phyloP scores from a whole-genome alignment of 192 early-diverging fungal genomes.

The Backusella parvicylindrica region DNA sequence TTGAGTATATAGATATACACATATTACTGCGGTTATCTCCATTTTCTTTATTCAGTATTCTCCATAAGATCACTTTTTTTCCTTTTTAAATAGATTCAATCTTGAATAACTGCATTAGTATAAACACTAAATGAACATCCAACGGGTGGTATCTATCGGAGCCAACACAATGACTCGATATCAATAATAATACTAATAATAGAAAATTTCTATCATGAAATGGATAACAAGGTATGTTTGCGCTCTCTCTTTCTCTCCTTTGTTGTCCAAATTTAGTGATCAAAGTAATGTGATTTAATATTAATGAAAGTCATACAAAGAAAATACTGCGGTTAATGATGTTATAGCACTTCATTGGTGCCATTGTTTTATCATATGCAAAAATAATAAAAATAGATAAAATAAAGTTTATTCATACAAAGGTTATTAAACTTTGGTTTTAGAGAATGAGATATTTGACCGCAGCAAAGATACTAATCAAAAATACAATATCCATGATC shows the following conservation, averaged over 20 bases:
- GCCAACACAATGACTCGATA: no score
- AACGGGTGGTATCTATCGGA: no score
- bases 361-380: not conserved
- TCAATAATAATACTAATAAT: not conserved
- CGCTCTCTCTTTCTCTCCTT: no score
- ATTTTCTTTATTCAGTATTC: not conserved
- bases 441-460: not conserved
- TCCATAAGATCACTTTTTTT: not conserved
- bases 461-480: not conserved
- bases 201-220: not conserved
- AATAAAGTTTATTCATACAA: not conserved
- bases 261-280: not conserved
- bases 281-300: not conserved
- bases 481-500: not conserved
- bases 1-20: no score
- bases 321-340: not conserved
- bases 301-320: not conserved
- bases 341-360: not conserved
- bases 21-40: not conserved
- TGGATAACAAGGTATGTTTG: no score
- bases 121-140: no score
- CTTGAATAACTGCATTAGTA: no score
- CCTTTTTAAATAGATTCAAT: not conserved
- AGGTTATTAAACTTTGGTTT: not conserved
- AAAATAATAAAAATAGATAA: not conserved